These are phyloP conservation scores for Diaporthe australafricana DNA, from an alignment of 2,329 filamentous ascomycete genomes.

Conservation along the genomic window DNA sequence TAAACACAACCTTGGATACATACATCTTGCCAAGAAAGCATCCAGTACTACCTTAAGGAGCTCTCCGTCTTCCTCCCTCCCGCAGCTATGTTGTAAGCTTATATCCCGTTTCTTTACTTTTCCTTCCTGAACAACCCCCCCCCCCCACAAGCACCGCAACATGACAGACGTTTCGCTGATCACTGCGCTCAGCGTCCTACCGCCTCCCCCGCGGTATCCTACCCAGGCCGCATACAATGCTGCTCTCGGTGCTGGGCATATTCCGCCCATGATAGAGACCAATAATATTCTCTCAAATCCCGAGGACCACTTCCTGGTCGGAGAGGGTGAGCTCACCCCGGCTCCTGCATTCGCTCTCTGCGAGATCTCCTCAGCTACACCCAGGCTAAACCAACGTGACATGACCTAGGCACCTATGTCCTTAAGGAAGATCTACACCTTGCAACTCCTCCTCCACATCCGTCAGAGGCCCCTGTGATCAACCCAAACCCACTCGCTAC, in stretches of 20 bases:
- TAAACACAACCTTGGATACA: conserved; percentile 26
- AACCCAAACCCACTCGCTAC: conserved; percentile 95
- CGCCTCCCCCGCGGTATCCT: conserved; percentile 87
- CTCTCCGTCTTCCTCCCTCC: conserved; percentile 12
- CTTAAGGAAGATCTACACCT: conserved; percentile 92
- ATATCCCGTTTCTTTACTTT: background rate
- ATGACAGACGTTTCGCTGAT: conserved; percentile 38
- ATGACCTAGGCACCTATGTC: conserved; percentile 79
- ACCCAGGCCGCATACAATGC: conserved; percentile 79
- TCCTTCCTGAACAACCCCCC: background rate
- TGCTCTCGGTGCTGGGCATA: conserved; percentile 74
- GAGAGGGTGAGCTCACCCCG: conserved; percentile 76
- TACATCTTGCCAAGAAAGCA: conserved; percentile 22
- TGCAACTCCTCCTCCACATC: conserved; percentile 94
- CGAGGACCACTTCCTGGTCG: conserved; percentile 90
- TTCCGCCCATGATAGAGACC: conserved; percentile 86
- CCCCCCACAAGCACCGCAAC: background rate
- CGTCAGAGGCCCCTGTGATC: conserved; percentile 86
- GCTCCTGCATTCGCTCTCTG: background rate
- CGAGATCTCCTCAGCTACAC: background rate
- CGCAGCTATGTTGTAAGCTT: conserved; percentile 37
- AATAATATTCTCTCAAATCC: conserved; percentile 89
- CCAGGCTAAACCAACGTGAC: conserved; percentile 16
- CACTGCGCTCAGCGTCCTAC: conserved; percentile 74
- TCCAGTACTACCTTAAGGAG: conserved; percentile 15